Conservation (phyloP, 805 yeast genomes). For the Candida taoyuanica region DNA sequence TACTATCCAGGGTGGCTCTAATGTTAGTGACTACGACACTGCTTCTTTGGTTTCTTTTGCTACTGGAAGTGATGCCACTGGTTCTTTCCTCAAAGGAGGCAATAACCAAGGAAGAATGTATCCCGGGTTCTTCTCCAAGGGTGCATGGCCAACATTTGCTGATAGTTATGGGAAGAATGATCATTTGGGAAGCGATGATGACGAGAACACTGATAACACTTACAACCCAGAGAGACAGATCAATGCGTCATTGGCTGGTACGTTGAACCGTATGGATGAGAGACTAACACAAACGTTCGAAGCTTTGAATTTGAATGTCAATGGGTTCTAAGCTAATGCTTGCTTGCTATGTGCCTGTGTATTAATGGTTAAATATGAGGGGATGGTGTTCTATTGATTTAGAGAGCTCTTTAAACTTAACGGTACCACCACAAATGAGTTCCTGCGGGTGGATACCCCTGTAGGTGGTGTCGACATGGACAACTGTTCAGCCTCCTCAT, state of each 20-base stretch:
- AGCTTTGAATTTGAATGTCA: conserved; percentile 14
- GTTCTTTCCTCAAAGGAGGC: conserved; percentile 8
- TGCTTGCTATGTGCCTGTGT: too few species aligned
- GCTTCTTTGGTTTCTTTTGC: conserved; percentile 36
- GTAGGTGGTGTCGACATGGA: neutral
- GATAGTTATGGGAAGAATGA: conserved; percentile 8
- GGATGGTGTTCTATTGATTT: conserved; percentile 1
- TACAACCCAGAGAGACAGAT: conserved; percentile 21
- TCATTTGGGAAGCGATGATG: conserved; percentile 2
- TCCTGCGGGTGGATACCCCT: conserved; percentile 9
- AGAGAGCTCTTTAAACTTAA: conserved; percentile 5
- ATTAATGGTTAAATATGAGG: too few species aligned
- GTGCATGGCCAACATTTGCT: conserved; percentile 25
- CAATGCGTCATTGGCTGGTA: conserved; percentile 33
- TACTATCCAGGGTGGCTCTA: conserved; percentile 13
- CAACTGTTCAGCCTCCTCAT: conserved; percentile 14
- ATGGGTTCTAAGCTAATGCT: too few species aligned
- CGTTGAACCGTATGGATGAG: conserved; percentile 25
- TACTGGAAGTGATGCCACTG: conserved; percentile 24
- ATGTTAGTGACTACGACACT: conserved; percentile 32
- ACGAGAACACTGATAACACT: conserved; percentile 3
- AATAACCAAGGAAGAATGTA: conserved; percentile 7
- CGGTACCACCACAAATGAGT: conserved; percentile 14
- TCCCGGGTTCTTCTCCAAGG: conserved; percentile 19
- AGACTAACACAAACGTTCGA: conserved; percentile 12